These are phyloP conservation scores for Beauveria rudraprayagi DNA, from an alignment of 2,329 filamentous ascomycete species.

Conservation along the genomic window DNA sequence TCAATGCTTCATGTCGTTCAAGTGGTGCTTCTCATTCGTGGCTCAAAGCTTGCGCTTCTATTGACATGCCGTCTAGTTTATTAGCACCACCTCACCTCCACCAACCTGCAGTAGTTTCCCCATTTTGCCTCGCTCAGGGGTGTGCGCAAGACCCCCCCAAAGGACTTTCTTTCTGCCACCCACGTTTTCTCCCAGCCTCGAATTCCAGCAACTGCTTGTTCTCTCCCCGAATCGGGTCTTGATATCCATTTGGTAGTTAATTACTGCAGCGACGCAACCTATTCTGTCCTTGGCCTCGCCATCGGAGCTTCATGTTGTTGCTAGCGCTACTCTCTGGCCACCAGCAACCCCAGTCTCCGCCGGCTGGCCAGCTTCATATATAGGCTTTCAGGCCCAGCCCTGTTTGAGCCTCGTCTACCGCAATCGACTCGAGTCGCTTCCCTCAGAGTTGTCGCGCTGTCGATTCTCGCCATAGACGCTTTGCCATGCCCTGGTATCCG, in stretches of 20 bases:
- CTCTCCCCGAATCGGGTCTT: background rate
- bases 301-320: constrained; percentile 11
- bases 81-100: background rate
- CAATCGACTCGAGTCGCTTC: constrained; percentile 1
- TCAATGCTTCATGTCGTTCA: background rate
- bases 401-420: background rate
- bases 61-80: background rate
- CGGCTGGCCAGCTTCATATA: constrained; percentile 1
- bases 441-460: constrained; percentile 5
- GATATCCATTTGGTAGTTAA: background rate
- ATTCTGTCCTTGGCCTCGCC: background rate
- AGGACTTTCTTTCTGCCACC: background rate
- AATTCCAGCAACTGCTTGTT: background rate
- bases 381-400: background rate
- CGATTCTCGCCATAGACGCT: constrained; percentile 5
- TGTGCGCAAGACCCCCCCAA: constrained; percentile 7
- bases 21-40: background rate
- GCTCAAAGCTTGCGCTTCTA: too few relatives aligned
- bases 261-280: background rate
- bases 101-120: constrained; percentile 1
- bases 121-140: constrained; percentile 8
- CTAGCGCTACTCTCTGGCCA: background rate
- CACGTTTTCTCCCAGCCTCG: constrained; percentile 1
- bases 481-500: constrained; percentile 87
- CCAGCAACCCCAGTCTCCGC: constrained; percentile 8